Base-by-base conservation (phyloP, 116 monocot species). In the Zostera marina region DNA sequence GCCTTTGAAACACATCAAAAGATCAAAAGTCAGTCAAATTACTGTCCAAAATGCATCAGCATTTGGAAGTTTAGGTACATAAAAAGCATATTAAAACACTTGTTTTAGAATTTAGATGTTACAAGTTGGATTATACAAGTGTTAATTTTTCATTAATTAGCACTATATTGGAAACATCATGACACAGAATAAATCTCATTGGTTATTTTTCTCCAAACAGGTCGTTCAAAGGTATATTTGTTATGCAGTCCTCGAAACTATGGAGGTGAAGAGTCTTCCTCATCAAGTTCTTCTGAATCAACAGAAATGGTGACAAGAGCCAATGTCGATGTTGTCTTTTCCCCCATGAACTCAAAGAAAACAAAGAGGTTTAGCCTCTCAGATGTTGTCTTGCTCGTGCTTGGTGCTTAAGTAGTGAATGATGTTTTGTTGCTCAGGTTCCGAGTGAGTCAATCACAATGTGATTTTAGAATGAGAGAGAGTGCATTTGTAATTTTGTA, bases 311-410 rank as follows among this genome's bases (percentile, higher is more conserved):
- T 72, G 11, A 87, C 87, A 48, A 83, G 79, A 66, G 78, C 76
- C 9, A 56, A 56, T 17, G 84, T 79, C 0, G 77, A 84, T 57
- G 47, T 87, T 53, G 21, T 84, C 10, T 87, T 93, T 74, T 76
- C 68, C 56, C 88, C 84, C 8, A 11, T 73, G 44, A 71, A 88
- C 52, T 78, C 88, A 22, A 81, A 84, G 52, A 87, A 88, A 54
- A 42, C 68, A 57, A 41, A 44, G 22, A 87, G 81, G 47, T 79
- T 87, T 59, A 93, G 74, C 65, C 74, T 93, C 22, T 76, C 84
- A 12, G 68, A 70, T 63, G 41, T 87, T 12, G 67, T 42, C 9
- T 81, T 79, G 11, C 20, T 92, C n/a, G 61, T 78, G 26, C 76
- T 87, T 11, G 79, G 85, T 60, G 52, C 73, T 15, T 83, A 62